Evolutionary conservation across 1,139 yeast genomes (phyloP).

Genomic region (Nadsonia starkeyi-henricii): DNA sequence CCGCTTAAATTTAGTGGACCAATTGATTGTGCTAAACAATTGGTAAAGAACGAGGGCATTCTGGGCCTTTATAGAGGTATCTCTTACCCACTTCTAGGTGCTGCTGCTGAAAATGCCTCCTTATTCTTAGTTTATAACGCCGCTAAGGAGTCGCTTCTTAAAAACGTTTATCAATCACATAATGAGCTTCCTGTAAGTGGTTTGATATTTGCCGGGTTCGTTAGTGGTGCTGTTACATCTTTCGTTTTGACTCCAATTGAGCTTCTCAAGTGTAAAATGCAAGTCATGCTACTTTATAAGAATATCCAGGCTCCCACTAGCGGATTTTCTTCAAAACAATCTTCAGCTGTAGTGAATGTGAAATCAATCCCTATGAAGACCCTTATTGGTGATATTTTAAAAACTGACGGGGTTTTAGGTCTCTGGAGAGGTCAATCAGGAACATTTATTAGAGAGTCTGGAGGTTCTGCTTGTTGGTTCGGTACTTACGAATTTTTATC

Average conservation of each 20-base stretch:
- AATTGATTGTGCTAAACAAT: conserved; percentile 43
- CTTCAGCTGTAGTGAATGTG: conserved; percentile 1
- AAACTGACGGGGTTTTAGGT: conserved; percentile 44
- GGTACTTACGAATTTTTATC: conserved; percentile 63
- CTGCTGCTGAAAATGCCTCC: conserved; percentile 73
- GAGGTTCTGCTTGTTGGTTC: conserved; percentile 92
- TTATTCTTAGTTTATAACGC: conserved; percentile 49
- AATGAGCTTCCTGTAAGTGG: conserved; percentile 9
- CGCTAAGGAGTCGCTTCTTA: conserved; percentile 24
- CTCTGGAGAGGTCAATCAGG: conserved; percentile 81
- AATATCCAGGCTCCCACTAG: conserved; percentile 8
- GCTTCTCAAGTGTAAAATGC: conserved; percentile 74
- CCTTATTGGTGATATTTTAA: conserved; percentile 9
- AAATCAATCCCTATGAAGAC: conserved; percentile 2
- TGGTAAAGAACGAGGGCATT: conserved; percentile 55
- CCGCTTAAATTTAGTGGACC: conserved; percentile 37
- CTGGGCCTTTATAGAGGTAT: conserved; percentile 50
- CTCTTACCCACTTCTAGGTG: conserved; percentile 72
- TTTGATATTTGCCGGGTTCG: conserved; percentile 50
- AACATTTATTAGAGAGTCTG: conserved; percentile 71
- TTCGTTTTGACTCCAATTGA: conserved; percentile 83
- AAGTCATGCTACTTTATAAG: conserved; percentile 37
- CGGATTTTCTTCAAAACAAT: conserved; percentile 1
- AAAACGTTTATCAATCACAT: not conserved
- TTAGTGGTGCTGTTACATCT: conserved; percentile 74